Conservation (phyloP, 345 rosid species). For the Lepidium aucheri region DNA sequence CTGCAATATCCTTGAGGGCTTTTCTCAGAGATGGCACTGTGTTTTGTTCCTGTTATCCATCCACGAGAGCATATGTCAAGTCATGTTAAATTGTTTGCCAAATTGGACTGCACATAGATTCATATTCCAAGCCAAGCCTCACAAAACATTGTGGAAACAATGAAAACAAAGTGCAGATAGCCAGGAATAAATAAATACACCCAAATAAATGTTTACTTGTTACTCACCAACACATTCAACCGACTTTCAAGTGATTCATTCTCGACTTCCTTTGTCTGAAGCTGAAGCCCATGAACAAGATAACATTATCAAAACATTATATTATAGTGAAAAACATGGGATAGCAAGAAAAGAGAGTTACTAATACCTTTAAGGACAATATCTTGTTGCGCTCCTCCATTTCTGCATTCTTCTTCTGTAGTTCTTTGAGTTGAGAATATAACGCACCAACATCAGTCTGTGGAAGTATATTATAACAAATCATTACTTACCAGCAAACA, state of each 20-base stretch:
- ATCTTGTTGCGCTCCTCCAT: slow-evolving; percentile 60
- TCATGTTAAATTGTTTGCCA: background rate
- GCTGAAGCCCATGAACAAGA: slow-evolving; percentile 32
- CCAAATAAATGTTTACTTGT: background rate
- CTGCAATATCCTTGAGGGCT: slow-evolving; percentile 91
- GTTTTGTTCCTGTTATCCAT: slow-evolving; percentile 55
- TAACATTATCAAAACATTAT: slow-evolving; percentile 12
- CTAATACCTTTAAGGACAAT: slow-evolving; percentile 41
- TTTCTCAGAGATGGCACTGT: slow-evolving; percentile 89
- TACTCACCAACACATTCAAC: slow-evolving; percentile 59
- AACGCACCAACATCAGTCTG: slow-evolving; percentile 86
- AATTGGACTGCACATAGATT: background rate
- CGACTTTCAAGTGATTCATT: slow-evolving; percentile 45
- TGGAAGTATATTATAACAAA: background rate
- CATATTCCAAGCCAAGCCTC: background rate
- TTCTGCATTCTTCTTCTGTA: slow-evolving; percentile 61
- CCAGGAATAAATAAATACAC: background rate
- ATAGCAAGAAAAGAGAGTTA: background rate
- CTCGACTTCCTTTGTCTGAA: slow-evolving; percentile 56
- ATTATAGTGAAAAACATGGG: background rate
- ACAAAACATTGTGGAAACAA: background rate
- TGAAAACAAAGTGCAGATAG: background rate
- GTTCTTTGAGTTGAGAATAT: slow-evolving; percentile 71
- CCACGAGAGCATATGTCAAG: slow-evolving; percentile 4
- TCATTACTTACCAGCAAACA: slow-evolving; percentile 2